A percentile compares a stretch with the other conserved stretches of the same genome.
Conservation (phyloP, 305 asterid species). For the Fraxinus angustifolia region DNA sequence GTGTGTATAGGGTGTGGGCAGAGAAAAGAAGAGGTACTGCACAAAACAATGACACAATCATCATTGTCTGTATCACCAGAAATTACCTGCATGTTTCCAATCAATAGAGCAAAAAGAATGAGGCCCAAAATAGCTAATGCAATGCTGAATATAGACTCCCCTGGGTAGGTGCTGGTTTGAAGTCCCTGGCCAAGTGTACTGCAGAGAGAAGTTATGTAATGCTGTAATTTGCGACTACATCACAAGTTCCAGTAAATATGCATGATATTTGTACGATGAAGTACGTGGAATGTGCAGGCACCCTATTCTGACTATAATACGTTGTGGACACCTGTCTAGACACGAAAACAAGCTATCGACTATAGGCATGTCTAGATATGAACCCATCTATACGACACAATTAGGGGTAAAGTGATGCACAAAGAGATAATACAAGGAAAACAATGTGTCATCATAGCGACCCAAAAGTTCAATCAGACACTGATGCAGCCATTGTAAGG, state of each 20-base stretch:
- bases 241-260: not conserved
- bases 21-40: not conserved
- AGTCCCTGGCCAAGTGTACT: conserved; percentile 99
- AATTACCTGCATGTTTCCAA: conserved; percentile 99
- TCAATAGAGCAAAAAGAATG: conserved; percentile 92
- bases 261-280: not conserved
- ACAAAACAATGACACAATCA: conserved; percentile 3
- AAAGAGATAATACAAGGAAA: not conserved
- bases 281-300: not conserved
- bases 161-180: conserved; percentile 90
- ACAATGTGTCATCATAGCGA: not conserved
- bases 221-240: not conserved
- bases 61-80: not conserved
- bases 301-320: not conserved
- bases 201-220: conserved; percentile 31
- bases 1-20: not conserved
- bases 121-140: conserved; percentile 96
- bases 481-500: not conserved
- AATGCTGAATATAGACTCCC: conserved; percentile 94
- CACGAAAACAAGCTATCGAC: not conserved
- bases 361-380: not conserved
- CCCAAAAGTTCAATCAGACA: not conserved
- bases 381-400: not conserved
- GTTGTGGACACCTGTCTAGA: not conserved
- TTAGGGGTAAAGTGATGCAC: not conserved